Evolutionary conservation across 2,329 filamentous ascomycete species (phyloP), one percentile per base, ranked within the genome.

Genomic region (Fusarium equiseti): DNA sequence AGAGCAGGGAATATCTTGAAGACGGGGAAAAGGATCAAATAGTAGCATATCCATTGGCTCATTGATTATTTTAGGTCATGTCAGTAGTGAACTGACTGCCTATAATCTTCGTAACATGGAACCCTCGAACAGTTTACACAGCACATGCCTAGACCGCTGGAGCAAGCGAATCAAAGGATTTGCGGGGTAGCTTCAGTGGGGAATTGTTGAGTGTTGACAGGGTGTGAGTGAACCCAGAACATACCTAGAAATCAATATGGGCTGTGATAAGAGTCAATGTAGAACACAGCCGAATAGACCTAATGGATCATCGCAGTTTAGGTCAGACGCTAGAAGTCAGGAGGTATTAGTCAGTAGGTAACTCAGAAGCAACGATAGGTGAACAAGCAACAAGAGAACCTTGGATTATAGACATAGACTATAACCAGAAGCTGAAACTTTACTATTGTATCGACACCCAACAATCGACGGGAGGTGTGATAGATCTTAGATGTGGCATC

Each of bases 121-220:
- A 10, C 32, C 18, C n/a, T 24, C 18, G 12, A 12, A n/a, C 35
- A 38, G 35, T 38, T 38, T n/a, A n/a, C 35, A 38, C 35, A 38
- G 35, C 10, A 38, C 10, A 38, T n/a, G 6, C 18, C 16, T 38
- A 18, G 18, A n/a, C 16, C 16, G 15, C 32, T 38, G 16, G 18
- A 51, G 22, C 6, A 51, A 26, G 9, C 6, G 9, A 16, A 44
- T 29, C 22, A 60, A 45, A 20, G 45, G 20, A 38, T 58, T 70
- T 50, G 66, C 56, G 70, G 69, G 62, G 69, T 59, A 68, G 44
- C 35, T 67, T 58, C 46, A 68, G 72, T 71, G 61, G 72, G 53
- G 62, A 66, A 69, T 20, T 22, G 20, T 27, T 44, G 42, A 16
- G 22, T 20, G 49, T 51, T 38, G 22, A 60, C 43, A 15, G n/a